Percentiles rank a stretch among this genome's conserved stretches.
Conservation (phyloP, 1,139 yeast species). For the Nakaseomyces nivariensis region DNA sequence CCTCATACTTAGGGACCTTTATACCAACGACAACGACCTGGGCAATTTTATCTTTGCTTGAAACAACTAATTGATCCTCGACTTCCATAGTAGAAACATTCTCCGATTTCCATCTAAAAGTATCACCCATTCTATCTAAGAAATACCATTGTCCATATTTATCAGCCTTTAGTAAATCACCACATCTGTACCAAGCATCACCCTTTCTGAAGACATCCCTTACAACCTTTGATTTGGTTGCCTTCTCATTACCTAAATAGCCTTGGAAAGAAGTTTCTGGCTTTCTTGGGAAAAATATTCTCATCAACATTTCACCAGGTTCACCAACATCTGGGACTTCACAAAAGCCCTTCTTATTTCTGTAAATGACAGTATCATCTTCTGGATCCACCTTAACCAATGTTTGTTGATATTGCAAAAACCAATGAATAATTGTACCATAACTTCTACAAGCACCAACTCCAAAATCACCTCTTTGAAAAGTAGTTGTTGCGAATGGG, state of each 20-base stretch:
- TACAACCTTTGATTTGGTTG: conserved; percentile 66
- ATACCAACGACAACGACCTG: conserved; percentile 88
- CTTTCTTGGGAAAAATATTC: conserved; percentile 52
- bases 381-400: conserved; percentile 74
- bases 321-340: conserved; percentile 43
- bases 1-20: conserved; percentile 79
- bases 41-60: conserved; percentile 36
- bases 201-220: conserved; percentile 71
- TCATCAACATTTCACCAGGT: conserved; percentile 84
- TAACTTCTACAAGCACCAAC: conserved; percentile 85
- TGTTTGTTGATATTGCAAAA: conserved; percentile 48
- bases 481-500: conserved; percentile 80
- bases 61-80: conserved; percentile 52
- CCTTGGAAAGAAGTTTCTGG: conserved; percentile 80
- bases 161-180: conserved; percentile 71
- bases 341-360: conserved; percentile 64
- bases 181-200: conserved; percentile 87
- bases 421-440: conserved; percentile 51
- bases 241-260: conserved; percentile 70
- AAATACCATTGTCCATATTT: conserved; percentile 65
- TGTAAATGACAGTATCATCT: conserved; percentile 60
- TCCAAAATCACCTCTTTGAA: conserved; percentile 71
- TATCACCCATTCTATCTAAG: conserved; percentile 90
- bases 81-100: conserved; percentile 93
- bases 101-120: conserved; percentile 95